phyloP scores from a whole-genome alignment of 148 eudicot species.

The Rhododendron williamsianum region DNA sequence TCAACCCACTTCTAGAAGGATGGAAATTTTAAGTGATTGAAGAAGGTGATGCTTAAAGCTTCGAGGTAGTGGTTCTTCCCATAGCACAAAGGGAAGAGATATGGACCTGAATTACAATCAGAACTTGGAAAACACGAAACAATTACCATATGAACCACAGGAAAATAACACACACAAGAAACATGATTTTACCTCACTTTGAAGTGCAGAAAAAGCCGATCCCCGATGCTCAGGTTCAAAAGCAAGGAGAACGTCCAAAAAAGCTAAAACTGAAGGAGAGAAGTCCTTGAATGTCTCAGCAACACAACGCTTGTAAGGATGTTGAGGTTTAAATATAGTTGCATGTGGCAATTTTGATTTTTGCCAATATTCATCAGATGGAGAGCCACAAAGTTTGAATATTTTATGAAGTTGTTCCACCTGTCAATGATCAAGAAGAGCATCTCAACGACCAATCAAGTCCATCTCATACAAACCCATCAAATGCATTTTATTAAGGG shows the following conservation, averaged over 20 bases:
- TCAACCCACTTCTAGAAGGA: background rate
- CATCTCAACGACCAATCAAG: background rate
- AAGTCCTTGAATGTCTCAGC: constrained; percentile 49
- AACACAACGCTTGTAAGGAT: constrained; percentile 58
- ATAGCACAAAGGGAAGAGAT: background rate
- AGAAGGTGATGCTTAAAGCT: constrained; percentile 5
- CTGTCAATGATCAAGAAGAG: constrained; percentile 24
- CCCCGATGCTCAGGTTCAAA: constrained; percentile 54
- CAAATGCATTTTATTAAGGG: background rate
- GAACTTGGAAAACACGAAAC: background rate
- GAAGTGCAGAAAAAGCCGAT: constrained; percentile 58
- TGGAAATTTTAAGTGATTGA: constrained; percentile 1
- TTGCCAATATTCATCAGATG: constrained; percentile 67
- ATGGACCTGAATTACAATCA: background rate
- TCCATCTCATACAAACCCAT: background rate
- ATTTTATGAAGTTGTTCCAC: constrained; percentile 74
- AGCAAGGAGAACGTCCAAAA: constrained; percentile 51
- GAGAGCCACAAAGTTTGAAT: constrained; percentile 71
- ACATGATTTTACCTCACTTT: constrained; percentile 44
- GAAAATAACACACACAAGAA: background rate
- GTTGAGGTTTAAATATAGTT: constrained; percentile 65
- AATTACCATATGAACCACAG: background rate
- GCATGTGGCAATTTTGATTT: constrained; percentile 58
- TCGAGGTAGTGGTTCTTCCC: background rate
- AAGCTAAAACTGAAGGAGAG: constrained; percentile 40